A percentile compares a stretch with the other conserved stretches of the same genome.
Conservation (phyloP, 2,329 filamentous ascomycete genomes). For the Venturia carpophila region DNA sequence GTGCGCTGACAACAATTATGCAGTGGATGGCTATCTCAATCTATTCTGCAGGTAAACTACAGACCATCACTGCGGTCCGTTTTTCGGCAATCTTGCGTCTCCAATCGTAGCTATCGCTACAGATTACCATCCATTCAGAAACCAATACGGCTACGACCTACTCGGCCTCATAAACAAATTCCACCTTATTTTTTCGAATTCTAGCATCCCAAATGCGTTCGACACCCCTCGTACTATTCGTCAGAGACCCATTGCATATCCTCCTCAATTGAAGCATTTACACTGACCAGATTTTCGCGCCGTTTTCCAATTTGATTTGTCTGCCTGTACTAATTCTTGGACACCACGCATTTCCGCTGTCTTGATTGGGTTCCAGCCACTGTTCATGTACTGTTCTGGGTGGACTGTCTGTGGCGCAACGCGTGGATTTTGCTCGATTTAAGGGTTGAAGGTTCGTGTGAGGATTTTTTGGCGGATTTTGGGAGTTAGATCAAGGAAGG, state of each 20-base stretch:
- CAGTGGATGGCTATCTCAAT: neutral
- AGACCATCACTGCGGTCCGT: neutral
- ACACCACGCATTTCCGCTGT: neutral
- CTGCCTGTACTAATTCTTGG: neutral
- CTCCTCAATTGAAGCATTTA: neutral
- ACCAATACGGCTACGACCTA: neutral
- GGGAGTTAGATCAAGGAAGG: neutral
- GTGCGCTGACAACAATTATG: neutral
- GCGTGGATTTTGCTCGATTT: neutral
- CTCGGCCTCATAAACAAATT: neutral
- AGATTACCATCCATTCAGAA: neutral
- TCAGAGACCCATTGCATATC: neutral
- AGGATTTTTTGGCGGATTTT: slow-evolving; percentile 1
- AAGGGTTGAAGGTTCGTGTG: neutral
- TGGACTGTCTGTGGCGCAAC: neutral
- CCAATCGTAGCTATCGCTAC: neutral
- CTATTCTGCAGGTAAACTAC: neutral
- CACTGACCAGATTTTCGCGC: neutral
- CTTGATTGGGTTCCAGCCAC: neutral
- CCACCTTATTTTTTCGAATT: neutral
- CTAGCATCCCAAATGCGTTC: neutral
- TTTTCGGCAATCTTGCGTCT: neutral
- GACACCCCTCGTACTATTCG: neutral
- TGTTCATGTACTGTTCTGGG: neutral
- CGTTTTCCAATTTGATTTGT: neutral